phyloP scores from a whole-genome alignment of 805 yeast species.

The Myxozyma mucilagina region DNA sequence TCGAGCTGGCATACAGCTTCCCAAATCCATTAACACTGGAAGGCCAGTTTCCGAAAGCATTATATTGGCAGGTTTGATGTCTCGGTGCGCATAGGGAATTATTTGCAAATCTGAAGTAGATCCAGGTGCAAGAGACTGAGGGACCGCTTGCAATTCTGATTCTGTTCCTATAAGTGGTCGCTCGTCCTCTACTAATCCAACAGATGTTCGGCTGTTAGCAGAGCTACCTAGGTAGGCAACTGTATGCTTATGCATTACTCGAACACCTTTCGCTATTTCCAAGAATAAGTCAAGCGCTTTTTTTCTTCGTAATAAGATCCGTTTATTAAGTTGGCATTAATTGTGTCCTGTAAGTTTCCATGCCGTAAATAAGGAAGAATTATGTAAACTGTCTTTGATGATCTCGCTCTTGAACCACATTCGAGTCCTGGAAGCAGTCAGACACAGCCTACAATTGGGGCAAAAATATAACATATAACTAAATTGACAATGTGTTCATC shows the following conservation, averaged over 20 bases:
- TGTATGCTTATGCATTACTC: conserved; percentile 69
- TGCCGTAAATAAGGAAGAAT: conserved; percentile 67
- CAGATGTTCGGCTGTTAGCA: background rate
- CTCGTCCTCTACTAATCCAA: conserved; percentile 31
- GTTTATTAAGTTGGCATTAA: conserved; percentile 62
- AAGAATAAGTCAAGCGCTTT: conserved; percentile 64
- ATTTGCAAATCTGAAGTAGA: conserved; percentile 44
- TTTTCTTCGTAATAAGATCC: conserved; percentile 55
- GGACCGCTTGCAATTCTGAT: background rate
- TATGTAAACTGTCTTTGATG: conserved; percentile 74
- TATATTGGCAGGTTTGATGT: conserved; percentile 85
- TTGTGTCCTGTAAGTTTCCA: conserved; percentile 80
- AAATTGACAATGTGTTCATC: conserved; percentile 67
- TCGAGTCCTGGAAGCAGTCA: conserved; percentile 53
- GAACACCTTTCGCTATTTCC: conserved; percentile 73
- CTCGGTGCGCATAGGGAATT: conserved; percentile 79
- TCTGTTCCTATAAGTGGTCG: conserved; percentile 46
- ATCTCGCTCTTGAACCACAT: conserved; percentile 67
- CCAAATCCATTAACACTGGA: conserved; percentile 82
- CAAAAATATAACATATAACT: conserved; percentile 38
- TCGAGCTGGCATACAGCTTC: conserved; percentile 71
- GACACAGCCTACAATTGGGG: background rate
- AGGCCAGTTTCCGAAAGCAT: conserved; percentile 72
- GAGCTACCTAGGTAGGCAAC: background rate
- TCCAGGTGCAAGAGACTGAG: conserved; percentile 1